Percentiles rank a stretch among this genome's conserved stretches.
Evolutionary conservation across 108 stramenopile genomes (phyloP).

Genomic region (Cyclotella atomus): DNA sequence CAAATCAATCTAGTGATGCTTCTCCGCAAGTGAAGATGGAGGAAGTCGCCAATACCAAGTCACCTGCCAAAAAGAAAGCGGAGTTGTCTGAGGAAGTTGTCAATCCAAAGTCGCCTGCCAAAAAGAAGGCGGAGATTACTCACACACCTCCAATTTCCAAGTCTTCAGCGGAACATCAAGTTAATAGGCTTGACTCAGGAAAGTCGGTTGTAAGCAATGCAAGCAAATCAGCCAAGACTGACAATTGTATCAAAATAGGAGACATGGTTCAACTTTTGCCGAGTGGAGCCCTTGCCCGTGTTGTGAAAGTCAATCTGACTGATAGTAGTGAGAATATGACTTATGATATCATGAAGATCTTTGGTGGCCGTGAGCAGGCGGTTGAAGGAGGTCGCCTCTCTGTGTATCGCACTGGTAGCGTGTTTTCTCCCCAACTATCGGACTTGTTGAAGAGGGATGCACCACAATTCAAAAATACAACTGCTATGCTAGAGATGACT

Average conservation of each 20-base stretch:
- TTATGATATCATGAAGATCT: constrained; percentile 23
- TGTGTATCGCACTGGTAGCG: background rate
- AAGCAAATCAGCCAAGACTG: background rate
- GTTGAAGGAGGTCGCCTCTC: constrained; percentile 11
- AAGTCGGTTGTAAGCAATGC: too few relatives aligned
- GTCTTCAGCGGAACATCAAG: too few relatives aligned
- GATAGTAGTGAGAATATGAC: background rate
- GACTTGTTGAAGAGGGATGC: background rate
- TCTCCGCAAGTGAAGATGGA: too few relatives aligned
- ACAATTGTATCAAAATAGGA: constrained; percentile 2
- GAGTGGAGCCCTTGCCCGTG: constrained; percentile 4
- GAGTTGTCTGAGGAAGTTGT: too few relatives aligned
- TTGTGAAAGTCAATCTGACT: constrained; percentile 15
- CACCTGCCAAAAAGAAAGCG: too few relatives aligned
- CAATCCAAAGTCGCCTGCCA: too few relatives aligned
- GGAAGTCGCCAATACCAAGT: too few relatives aligned
- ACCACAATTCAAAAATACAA: background rate
- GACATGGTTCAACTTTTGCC: background rate
- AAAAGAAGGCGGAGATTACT: too few relatives aligned
- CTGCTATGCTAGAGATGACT: constrained; percentile 23
- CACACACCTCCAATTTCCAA: too few relatives aligned
- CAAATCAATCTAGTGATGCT: background rate
- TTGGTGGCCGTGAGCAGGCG: constrained; percentile 14
- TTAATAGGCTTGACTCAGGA: too few relatives aligned
- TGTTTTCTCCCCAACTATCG: background rate